These are phyloP conservation scores for Hepatocystis sp. DNA, from an alignment of 169 alveolate species.

Conservation along the genomic window DNA sequence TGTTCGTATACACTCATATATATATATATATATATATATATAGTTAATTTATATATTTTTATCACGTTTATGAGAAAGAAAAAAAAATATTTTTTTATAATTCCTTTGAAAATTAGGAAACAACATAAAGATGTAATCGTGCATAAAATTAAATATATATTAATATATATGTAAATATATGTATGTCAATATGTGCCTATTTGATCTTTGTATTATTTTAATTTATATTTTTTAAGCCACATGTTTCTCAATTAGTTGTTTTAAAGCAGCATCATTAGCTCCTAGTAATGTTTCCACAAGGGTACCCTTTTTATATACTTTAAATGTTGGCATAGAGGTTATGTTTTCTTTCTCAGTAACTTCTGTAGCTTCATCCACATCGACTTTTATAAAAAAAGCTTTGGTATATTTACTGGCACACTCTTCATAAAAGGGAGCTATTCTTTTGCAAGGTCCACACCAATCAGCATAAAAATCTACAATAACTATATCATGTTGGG, in stretches of 20 bases:
- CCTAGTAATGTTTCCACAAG: constrained; percentile 83
- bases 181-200: no score
- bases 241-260: constrained; percentile 65
- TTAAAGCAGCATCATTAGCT: constrained; percentile 81
- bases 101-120: not conserved
- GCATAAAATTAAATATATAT: not conserved
- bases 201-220: no score
- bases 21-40: not conserved
- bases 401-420: constrained; percentile 79
- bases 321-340: constrained; percentile 86
- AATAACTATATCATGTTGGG: constrained; percentile 85
- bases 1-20: not conserved
- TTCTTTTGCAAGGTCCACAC: constrained; percentile 94
- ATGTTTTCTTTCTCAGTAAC: constrained; percentile 82
- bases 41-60: not conserved
- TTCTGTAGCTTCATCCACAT: constrained; percentile 82
- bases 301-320: constrained; percentile 83
- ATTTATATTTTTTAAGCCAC: constrained; percentile 46
- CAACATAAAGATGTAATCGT: not conserved
- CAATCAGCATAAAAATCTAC: constrained; percentile 97
- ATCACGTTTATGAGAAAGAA: not conserved
- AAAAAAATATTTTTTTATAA: no score
- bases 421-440: constrained; percentile 90
- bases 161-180: no score
- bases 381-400: constrained; percentile 80